phyloP scores from a whole-genome alignment of 768 basidiomycete species.

The Astraeus odoratus region DNA sequence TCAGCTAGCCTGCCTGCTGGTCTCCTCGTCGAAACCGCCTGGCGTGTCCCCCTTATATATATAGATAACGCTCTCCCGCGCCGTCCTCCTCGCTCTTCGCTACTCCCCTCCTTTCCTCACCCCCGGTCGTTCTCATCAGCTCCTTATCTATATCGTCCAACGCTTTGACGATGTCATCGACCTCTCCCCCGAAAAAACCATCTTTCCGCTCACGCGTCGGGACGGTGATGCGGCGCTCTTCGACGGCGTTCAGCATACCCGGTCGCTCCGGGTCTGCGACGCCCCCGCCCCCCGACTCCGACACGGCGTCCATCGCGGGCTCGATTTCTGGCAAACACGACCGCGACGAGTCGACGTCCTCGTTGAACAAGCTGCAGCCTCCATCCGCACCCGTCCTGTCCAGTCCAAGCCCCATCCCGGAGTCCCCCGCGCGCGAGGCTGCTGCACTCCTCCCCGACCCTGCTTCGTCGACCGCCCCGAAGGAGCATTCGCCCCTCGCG shows the following conservation, averaged over 20 bases:
- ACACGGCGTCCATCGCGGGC: slow-evolving; percentile 18
- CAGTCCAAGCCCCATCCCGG: slow-evolving; percentile 59
- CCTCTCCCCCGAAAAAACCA: slow-evolving; percentile 27
- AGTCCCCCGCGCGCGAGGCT: slow-evolving; percentile 58
- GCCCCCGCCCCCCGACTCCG: slow-evolving; percentile 23
- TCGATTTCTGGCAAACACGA: slow-evolving; percentile 25
- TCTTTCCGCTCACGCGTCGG: slow-evolving; percentile 57
- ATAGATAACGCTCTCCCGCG: slow-evolving; percentile 20
- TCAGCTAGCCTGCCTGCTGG: too few relatives aligned
- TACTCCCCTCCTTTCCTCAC: slow-evolving; percentile 9
- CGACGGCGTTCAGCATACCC: slow-evolving; percentile 44
- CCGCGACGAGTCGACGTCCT: slow-evolving; percentile 21
- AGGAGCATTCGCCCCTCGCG: slow-evolving; percentile 39
- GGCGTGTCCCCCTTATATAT: slow-evolving; percentile 22
- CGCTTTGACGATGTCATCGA: slow-evolving; percentile 11
- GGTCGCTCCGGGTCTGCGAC: slow-evolving; percentile 20
- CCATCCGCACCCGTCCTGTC: slow-evolving; percentile 21
- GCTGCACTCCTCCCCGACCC: slow-evolving; percentile 32
- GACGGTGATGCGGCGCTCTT: slow-evolving; percentile 53
- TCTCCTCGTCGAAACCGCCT: slow-evolving; percentile 31
- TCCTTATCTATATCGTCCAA: slow-evolving; percentile 7
- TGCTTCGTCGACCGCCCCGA: slow-evolving; percentile 13
- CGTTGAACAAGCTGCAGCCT: slow-evolving; percentile 30
- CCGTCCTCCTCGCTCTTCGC: slow-evolving; percentile 14
- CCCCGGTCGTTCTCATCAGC: too few relatives aligned